Evolutionary conservation across 2,329 filamentous ascomycete species (phyloP).

Genomic region (Knufia fluminis): DNA sequence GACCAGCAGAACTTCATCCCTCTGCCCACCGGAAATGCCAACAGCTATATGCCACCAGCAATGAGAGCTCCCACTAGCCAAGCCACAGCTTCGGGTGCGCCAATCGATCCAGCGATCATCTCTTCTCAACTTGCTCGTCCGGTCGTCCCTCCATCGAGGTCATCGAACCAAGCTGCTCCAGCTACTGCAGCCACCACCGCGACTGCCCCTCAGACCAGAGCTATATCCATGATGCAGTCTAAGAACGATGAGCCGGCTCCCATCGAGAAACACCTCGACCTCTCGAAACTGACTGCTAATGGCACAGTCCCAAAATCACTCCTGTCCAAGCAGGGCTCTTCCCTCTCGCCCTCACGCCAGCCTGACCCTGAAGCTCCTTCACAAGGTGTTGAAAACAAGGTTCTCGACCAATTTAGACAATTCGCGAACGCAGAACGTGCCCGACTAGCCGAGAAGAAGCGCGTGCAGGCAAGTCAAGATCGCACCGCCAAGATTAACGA

Average conservation of each 20-base stretch:
- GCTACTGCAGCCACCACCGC: conserved; percentile 25
- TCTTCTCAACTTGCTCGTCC: conserved; percentile 63
- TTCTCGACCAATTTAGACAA: conserved; percentile 54
- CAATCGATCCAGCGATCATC: conserved; percentile 82
- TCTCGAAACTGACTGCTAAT: conserved; percentile 10
- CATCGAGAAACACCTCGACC: conserved; percentile 33
- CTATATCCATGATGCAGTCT: conserved; percentile 39
- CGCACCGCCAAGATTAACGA: conserved; percentile 91
- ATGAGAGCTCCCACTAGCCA: conserved; percentile 68
- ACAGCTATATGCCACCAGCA: conserved; percentile 85
- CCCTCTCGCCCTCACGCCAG: conserved; percentile 28
- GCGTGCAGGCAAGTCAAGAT: conserved; percentile 54
- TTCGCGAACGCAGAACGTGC: conserved; percentile 55
- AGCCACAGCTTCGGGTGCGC: conserved; percentile 64
- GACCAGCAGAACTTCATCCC: conserved; percentile 52
- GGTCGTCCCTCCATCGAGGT: conserved; percentile 27
- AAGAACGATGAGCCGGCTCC: conserved; percentile 44
- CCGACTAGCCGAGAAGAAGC: conserved; percentile 48
- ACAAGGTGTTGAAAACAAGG: conserved; percentile 51
- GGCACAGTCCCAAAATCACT: conserved; percentile 34
- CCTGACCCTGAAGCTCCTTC: conserved; percentile 44
- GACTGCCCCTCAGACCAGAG: conserved; percentile 22
- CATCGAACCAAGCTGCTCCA: conserved; percentile 21
- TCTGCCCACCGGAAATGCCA: conserved; percentile 50
- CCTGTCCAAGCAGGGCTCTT: conserved; percentile 26